phyloP scores from a whole-genome alignment of 495 filamentous ascomycete species.

The Hypoxylon fragiforme region DNA sequence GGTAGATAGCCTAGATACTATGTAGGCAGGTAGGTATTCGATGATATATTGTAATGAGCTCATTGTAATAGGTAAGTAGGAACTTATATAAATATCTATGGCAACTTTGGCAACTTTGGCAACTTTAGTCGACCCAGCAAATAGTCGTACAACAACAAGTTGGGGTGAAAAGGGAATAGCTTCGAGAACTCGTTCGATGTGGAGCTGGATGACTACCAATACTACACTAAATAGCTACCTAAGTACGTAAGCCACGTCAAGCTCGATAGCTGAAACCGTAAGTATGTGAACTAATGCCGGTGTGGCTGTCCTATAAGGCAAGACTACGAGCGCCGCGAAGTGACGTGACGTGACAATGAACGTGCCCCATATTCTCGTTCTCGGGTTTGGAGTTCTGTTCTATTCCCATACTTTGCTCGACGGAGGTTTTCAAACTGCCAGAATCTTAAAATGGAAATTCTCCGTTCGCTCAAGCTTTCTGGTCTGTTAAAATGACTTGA shows the following conservation, averaged over 20 bases:
- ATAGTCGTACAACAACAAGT: constrained; percentile 6
- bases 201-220: constrained; percentile 11
- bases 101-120: too few relatives aligned
- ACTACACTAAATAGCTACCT: too few relatives aligned
- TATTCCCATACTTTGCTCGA: too few relatives aligned
- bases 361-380: constrained; percentile 19
- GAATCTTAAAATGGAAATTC: constrained; percentile 19
- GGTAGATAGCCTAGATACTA: background rate
- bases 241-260: constrained; percentile 27
- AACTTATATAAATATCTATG: too few relatives aligned
- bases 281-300: constrained; percentile 27
- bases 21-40: too few relatives aligned
- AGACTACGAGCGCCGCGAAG: constrained; percentile 9
- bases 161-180: constrained; percentile 15
- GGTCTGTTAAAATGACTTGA: constrained; percentile 21
- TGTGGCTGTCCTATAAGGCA: constrained; percentile 20
- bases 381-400: background rate
- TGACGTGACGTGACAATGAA: too few relatives aligned
- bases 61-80: too few relatives aligned
- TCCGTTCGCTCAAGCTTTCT: constrained; percentile 9
- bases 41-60: too few relatives aligned
- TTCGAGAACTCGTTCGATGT: constrained; percentile 4
- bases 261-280: constrained; percentile 29
- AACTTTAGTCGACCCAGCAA: too few relatives aligned
- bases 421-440: constrained; percentile 12